Evolutionary conservation across 768 basidiomycete species (phyloP), one percentile per base, ranked within the genome.

Genomic region (Phaffia tasmanica): DNA sequence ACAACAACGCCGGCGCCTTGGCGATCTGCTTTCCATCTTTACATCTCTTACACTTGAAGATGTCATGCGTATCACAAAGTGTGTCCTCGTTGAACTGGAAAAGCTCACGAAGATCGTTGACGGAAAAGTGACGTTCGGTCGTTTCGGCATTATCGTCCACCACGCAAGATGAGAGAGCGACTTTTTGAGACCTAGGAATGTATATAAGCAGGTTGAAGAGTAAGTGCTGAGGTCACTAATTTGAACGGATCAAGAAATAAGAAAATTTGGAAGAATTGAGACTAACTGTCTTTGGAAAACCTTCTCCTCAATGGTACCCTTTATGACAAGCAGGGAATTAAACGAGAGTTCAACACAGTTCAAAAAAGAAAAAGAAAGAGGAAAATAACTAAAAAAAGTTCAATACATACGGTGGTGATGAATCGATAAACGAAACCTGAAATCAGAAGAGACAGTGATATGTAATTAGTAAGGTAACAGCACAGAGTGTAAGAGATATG

Each of bases 371-470:
- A n/a, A n/a, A 59, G n/a, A 35, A 32, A 21, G 30, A 42, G 18
- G 49, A 9, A 48, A 6, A 21, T 32, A n/a, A 23, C 16, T 29
- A 19, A 21, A 53, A 42, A 29, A 32, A n/a, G 16, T 42, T 11
- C 35, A 9, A 46, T 18, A 67, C 72, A 69, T 32, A 72, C 73
- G 0, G 92, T 91, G 5, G 89, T 87, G 71, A 97, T 93, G 77
- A 98, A 99, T 27, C 94, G 89, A 76, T 98, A 99, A 3, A 98
- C 94, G 71, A 99, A 99, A 73, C 91, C 90, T 94, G 59, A 3
- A 27, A 11, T 5, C 11, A 42, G 19, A 54, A n/a, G 9, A 27
- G 15, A 23, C 42, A 56, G 27, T 19, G 19, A 54, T 15, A 15
- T 5, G 16, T 18, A 23, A 2, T 42, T 29, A 25, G 32, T n/a